phyloP scores from a whole-genome alignment of 1,284 basidiomycete species.

The Cryptococcus amylolentus region DNA sequence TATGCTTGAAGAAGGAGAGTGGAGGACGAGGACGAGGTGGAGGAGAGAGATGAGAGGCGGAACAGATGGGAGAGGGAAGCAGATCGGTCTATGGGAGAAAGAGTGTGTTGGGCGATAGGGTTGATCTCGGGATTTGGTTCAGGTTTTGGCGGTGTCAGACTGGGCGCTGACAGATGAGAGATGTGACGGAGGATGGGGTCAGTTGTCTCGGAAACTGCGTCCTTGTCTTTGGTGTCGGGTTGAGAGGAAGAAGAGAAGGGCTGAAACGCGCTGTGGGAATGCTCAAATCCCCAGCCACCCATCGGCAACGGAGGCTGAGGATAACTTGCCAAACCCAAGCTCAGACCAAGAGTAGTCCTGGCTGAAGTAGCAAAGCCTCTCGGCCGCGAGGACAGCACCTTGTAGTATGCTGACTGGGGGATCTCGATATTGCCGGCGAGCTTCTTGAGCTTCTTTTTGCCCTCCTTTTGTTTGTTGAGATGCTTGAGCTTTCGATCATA shows the following conservation, averaged over 20 bases:
- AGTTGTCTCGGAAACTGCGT: not conserved
- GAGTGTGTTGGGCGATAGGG: conserved; percentile 10
- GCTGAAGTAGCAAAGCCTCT: conserved; percentile 1
- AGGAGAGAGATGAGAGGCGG: conserved; percentile 8
- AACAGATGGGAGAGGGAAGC: conserved; percentile 8
- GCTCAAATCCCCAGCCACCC: no score
- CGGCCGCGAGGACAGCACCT: conserved; percentile 62
- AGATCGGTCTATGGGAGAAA: conserved; percentile 14
- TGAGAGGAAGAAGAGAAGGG: no score
- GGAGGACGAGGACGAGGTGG: conserved; percentile 1
- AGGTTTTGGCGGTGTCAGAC: not conserved
- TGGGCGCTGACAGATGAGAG: not conserved
- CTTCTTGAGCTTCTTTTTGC: conserved; percentile 78
- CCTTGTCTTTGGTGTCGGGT: no score
- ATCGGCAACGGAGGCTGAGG: no score
- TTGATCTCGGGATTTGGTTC: not conserved
- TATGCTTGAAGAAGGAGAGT: conserved; percentile 25
- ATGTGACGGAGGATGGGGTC: not conserved
- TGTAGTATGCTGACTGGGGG: conserved; percentile 86
- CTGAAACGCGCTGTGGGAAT: not conserved
- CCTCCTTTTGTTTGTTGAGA: conserved; percentile 86
- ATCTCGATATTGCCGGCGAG: conserved; percentile 76
- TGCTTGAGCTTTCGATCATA: conserved; percentile 89
- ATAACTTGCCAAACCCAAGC: no score
- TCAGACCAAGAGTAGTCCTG: no score